Base-by-base conservation (phyloP, 257 asterid genomes). In the Nicotiana otophora region DNA sequence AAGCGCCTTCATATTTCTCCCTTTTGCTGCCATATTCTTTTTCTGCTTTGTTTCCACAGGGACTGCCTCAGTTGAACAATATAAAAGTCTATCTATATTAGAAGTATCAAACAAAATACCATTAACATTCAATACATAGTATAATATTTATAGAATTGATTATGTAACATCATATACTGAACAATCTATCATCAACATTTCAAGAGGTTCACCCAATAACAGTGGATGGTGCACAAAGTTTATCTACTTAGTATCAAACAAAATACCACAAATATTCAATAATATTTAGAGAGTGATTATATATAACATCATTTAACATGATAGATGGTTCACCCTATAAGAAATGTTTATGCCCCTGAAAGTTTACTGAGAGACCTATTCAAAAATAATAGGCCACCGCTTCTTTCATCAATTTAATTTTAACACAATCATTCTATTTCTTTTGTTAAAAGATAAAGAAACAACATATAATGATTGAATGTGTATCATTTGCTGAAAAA, bases 1-100 rank as follows among this genome's bases (percentile, higher is more conserved):
- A 7, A 96, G 95, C 1, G 97, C 98, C 17, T 95, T 93, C 5
- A 98, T 91, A 16, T 77, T 90, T 85, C 89, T 94, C 84, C 90
- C 90, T 66, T 87, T 97, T 55, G 85, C 97, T 16, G 68, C 93
- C 89, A 88, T 83, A 78, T 84, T 93, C 89, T 92, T 70, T 70
- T 70, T 91, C 90, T 87, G 94, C 90, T 89, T 93, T 19, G 67
- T 69, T 12, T 85, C 97, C 51, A 82, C 95, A 12, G 91, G 90
- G 53, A 84, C 89, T 34, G 82, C 94, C 61, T 90, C 98, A 80
- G 86, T 93, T 90, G 61, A 17, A 70, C 10, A 64, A 80, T 42
- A 28, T 28, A 60, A n/a, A 77, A 80, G 72, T 10, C 12, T 4
- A 46, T 72, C 28, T 3, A 42, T 7, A 63, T 19, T 46, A 8